Evolutionary conservation across 108 stramenopile species (phyloP), one percentile per base, ranked within the genome.

Genomic region (Cyclotella cryptica): DNA sequence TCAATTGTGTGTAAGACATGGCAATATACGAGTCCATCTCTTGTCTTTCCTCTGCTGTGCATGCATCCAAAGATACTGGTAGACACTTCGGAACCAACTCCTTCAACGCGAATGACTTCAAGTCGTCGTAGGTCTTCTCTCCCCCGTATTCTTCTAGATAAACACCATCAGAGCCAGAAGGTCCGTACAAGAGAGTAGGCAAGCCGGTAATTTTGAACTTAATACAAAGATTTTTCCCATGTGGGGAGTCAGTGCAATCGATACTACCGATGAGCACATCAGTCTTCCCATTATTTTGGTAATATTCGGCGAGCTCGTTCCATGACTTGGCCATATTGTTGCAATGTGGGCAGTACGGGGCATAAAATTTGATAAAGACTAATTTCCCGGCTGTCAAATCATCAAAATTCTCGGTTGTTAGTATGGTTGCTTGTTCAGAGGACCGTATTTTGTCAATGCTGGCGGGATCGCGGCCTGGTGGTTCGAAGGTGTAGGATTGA

Each of bases 131-230:
- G 17, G 72, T 21, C 51, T 87, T 90, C 1, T 82, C 78, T 18
- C 66, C 78, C 9, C 72, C 72, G 54, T 88, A 88, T 63, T 85
- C 84, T 73, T 87, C 69, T 11, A 90, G 77, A 71, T 87, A 87
- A 11, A 84, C 54, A 24, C 89, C 89, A 0, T 71, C 72, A 29
- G 49, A 46, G 67, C 76, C 79, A 1, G 87, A 62, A 51, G 86
- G 87, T 3, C 89, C 89, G 49, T 88, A 85, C 5, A 86, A 66
- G 39, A 91, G 46, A 15, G 90, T 91, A 4, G 90, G 90, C 21
- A 87, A 69, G 0, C 85, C 87, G 21, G 62, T 68, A n/a, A 87
- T 64, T 53, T 85, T 78, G 41, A 88, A 81, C 27, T 61, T 27
- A 4, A 12, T 60, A 41, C 81, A 82, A 5, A 82, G 69, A 28